Base-by-base conservation (phyloP, 2,329 filamentous ascomycete species). In the Thyridium curvatum region DNA sequence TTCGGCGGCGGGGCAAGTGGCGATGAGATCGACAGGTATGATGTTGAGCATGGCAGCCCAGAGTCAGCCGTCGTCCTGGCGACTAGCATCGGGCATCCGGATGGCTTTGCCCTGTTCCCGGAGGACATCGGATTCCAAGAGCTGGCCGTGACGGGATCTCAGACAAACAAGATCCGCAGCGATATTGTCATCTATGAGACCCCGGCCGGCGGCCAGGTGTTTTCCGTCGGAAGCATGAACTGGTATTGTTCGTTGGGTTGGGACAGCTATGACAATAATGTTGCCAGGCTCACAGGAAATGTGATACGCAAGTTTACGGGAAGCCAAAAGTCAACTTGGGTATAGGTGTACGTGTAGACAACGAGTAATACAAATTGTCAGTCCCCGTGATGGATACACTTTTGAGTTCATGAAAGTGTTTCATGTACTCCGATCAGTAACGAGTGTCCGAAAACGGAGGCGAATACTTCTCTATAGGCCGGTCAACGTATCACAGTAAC, bases 21-120 rank as follows among this genome's bases (percentile, higher is more conserved):
- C 14, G 59, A 63, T 34, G 59, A 63, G 43, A 59, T 62, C 30
- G 60, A 62, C 45, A 48, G 55, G 6, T 45, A 53, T 14, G 58
- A 60, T 32, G 44, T 51, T 35, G 42, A 37, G 10, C 45, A 52
- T 15, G 59, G 58, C 3, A 58, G 52, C 18, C 56, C 58, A 2
- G 21, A 41, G 2, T 52, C 54, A 36, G 49, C 50, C 2, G 42
- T 56, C 3, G 35, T 61, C 4, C 36, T 60, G 21, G 53, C 52
- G 14, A 48, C 55, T 10, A 53, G 45, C 38, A 45, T 40, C 1
- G 45, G 47, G 21, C 48, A 51, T 36, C 31, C 40, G 9, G 47
- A 51, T 26, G 35, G 18, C 4, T 56, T 54, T 40, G 52, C 49
- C 16, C 37, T 51, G 14, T 42, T 46, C 30, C 37, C 39, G 13